Base-by-base conservation (phyloP, 2,329 filamentous ascomycete genomes). In the Thielaviopsis euricoi region DNA sequence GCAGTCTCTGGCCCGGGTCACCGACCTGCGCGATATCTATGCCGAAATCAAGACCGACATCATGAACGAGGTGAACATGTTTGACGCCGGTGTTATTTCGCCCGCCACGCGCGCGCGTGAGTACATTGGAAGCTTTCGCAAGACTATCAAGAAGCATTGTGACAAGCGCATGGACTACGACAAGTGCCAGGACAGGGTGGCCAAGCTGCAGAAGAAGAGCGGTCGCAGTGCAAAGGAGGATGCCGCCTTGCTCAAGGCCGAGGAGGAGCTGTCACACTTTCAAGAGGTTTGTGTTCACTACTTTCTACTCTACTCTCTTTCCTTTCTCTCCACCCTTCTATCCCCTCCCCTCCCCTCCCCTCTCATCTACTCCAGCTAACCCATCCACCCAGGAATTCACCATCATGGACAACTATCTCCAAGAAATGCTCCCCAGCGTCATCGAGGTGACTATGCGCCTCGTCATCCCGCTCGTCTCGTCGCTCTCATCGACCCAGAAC, bases 91-190 rank as follows among this genome's bases (percentile, higher is more conserved):
- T 63, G 78, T 93, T 62, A 79, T 90, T 56, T 76, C 76, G 59
- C 86, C 87, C 0, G 85, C 84, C 3, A 80, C 79, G 59, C 78
- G 85, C 56, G 85, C 85, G 7, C 85, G 81, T 64, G 80, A 84
- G 56, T 79, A 73, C 57, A 75, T 91, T 60, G 80, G 83, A 62
- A 82, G 85, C 1, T 76, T 93, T 67, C 83, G 86, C 65, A 93
- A 89, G 71, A 84, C 83, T 1, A 87, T 94, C 66, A 93, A 91
- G 71, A 89, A 88, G 69, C 76, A 89, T 52, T 87, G 93, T 66
- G 86, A 90, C 65, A 87, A 83, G 70, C 84, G 88, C 56, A 68
- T 90, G 60, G 89, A 94, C 67, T 93, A 83, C 66, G 89, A 95
- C 70, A 81, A 86, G 64, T 83, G 83, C 63, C 82, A 87, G 68